A percentile compares a stretch with the other conserved stretches of the same genome.
Conservation (phyloP, 352 stramenopile species). For the Achlya hypogyna region DNA sequence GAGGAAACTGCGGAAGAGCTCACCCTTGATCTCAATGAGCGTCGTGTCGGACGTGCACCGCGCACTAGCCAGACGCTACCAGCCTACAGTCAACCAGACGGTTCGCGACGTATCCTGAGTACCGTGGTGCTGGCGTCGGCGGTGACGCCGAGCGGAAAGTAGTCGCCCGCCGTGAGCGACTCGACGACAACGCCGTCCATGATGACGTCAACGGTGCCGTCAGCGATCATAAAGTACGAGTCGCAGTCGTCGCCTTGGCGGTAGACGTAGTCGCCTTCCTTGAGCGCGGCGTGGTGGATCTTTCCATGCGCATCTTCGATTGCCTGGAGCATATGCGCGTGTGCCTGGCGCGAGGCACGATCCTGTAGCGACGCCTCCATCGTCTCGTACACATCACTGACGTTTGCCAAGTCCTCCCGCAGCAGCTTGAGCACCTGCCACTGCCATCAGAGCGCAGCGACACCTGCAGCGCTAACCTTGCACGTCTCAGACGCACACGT, state of each 20-base stretch:
- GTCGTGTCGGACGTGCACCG: slow-evolving; percentile 53
- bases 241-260: slow-evolving; percentile 65
- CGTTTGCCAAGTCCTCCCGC: slow-evolving; percentile 66
- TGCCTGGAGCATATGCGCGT: slow-evolving; percentile 66
- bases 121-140: slow-evolving; percentile 38
- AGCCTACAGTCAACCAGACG: background rate
- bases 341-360: slow-evolving; percentile 47
- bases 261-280: slow-evolving; percentile 61
- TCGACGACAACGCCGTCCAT: slow-evolving; percentile 67
- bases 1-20: slow-evolving; percentile 77
- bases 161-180: slow-evolving; percentile 56
- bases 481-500: slow-evolving; percentile 26
- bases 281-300: slow-evolving; percentile 51
- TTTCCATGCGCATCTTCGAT: slow-evolving; percentile 61
- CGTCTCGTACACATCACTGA: slow-evolving; percentile 61
- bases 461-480: slow-evolving; percentile 9
- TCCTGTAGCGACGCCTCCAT: slow-evolving; percentile 61
- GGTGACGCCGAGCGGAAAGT: slow-evolving; percentile 72
- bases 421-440: slow-evolving; percentile 76
- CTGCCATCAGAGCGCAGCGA: slow-evolving; percentile 6
- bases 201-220: slow-evolving; percentile 63
- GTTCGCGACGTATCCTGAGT: background rate
- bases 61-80: slow-evolving; percentile 51
- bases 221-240: slow-evolving; percentile 71
- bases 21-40: slow-evolving; percentile 69